Conservation (phyloP, 805 yeast species). For the Spathaspora arborariae region DNA sequence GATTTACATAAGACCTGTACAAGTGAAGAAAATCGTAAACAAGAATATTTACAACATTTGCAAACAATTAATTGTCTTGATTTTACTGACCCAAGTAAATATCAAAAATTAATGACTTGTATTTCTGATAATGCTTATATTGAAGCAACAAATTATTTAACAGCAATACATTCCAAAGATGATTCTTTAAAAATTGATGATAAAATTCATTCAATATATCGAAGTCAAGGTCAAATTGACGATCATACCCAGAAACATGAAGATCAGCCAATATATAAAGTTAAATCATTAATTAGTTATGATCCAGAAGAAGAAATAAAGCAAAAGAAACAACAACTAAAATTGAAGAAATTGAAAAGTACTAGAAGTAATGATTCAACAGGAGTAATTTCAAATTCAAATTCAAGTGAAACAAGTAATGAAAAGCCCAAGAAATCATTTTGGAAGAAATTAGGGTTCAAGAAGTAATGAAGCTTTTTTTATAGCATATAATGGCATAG, state of each 20-base stretch:
- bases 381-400: not conserved
- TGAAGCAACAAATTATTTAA: constrained; percentile 24
- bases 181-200: constrained; percentile 21
- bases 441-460: constrained; percentile 23
- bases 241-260: not conserved
- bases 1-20: not conserved
- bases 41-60: not conserved
- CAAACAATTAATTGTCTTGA: not conserved
- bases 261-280: constrained; percentile 30
- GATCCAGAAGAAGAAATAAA: constrained; percentile 29
- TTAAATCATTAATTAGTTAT: constrained; percentile 36
- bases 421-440: constrained; percentile 15
- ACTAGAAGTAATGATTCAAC: constrained; percentile 3
- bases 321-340: constrained; percentile 5
- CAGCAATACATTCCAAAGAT: constrained; percentile 17
- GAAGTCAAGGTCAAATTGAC: constrained; percentile 13
- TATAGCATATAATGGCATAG: not conserved
- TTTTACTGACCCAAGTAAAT: constrained; percentile 5
- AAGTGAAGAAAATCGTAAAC: constrained; percentile 3
- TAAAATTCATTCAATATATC: constrained; percentile 36
- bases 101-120: constrained; percentile 2
- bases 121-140: constrained; percentile 21
- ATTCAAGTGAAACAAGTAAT: not conserved
- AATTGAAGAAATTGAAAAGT: constrained; percentile 5
- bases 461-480: constrained; percentile 10